Base-by-base conservation (phyloP, 2,329 filamentous ascomycete genomes). In the Aurifilum marmelostoma region DNA sequence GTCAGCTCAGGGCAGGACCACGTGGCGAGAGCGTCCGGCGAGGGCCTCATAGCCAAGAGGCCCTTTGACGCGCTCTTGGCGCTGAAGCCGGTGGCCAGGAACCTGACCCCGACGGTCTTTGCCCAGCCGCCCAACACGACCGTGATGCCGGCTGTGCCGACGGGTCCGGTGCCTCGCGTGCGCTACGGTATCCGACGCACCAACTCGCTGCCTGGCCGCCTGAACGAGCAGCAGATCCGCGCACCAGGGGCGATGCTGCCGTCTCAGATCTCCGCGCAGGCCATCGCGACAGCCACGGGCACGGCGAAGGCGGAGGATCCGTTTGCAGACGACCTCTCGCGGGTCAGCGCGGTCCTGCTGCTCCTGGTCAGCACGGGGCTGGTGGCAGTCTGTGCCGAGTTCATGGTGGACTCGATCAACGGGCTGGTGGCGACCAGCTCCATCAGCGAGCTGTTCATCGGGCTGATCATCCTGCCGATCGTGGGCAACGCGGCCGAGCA, bases 401-500 rank as follows among this genome's bases (percentile, higher is more conserved):
- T 91, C 75, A 86, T 92, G 75, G 89, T 92, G 27, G 85, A 84
- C 70, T 89, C 88, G 58, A 92, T 92, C 76, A 83, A 89, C 73
- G 87, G 85, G 14, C 86, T 92, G 0, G 86, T 91, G 6, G 78
- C 76, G 24, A 82, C 82, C 18, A 86, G 84, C 63, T 82, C 83
- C n/a, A 78, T 92, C 9, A 85, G 87, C 69, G 88, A 92, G 76
- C 85, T 86, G 8, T 92, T 92, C 71, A 89, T 92, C 66, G 90
- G 90, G 71, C 83, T 92, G n/a, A 92, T 92, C 73, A 87, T 92
- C 71, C 82, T 92, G 2, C 90, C 90, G 11, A 91, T 92, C 69
- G 89, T 92, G 18, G 90, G 90, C 65, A 92, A 92, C 73, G 90
- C 90, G 0, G 90, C 90, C 0, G 90, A 92, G 78, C 90, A 92